phyloP scores from a whole-genome alignment of 164 flowering plant species.

The Annona cherimola region DNA sequence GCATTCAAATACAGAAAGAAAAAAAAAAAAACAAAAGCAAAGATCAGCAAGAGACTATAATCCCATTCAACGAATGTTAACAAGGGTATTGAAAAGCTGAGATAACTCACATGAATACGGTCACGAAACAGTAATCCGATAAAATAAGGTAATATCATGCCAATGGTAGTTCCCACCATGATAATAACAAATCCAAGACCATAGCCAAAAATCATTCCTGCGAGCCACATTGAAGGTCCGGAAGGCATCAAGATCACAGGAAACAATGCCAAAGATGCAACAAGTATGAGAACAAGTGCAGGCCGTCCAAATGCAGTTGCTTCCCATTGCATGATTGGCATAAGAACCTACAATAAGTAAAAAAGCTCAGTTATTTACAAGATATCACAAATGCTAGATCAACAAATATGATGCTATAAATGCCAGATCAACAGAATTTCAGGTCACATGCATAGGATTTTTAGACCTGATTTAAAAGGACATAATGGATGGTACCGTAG shows the following conservation, averaged over 20 bases:
- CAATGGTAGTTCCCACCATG: conserved; percentile 93
- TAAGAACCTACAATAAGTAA: conserved; percentile 52
- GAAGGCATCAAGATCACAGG: conserved; percentile 88
- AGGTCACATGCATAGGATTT: background rate
- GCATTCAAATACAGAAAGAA: background rate
- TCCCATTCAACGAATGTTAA: background rate
- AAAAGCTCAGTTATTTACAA: background rate
- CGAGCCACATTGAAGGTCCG: conserved; percentile 98
- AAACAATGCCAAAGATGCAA: conserved; percentile 85
- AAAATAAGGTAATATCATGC: conserved; percentile 78
- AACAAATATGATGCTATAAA: too few species aligned
- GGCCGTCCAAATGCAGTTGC: conserved; percentile 97
- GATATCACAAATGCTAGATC: background rate
- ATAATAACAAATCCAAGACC: conserved; percentile 89
- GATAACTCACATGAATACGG: conserved; percentile 70
- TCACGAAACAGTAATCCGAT: conserved; percentile 79
- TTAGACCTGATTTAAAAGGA: too few species aligned
- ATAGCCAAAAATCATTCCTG: conserved; percentile 98
- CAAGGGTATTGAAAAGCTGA: background rate
- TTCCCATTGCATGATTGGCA: conserved; percentile 93
- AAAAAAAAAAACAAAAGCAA: background rate
- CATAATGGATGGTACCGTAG: too few species aligned
- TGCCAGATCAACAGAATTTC: background rate
- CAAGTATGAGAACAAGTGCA: conserved; percentile 77
- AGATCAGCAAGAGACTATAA: background rate